Evolutionary conservation across 75 land plant genomes (phyloP).

Genomic region (Sequoia sempervirens): DNA sequence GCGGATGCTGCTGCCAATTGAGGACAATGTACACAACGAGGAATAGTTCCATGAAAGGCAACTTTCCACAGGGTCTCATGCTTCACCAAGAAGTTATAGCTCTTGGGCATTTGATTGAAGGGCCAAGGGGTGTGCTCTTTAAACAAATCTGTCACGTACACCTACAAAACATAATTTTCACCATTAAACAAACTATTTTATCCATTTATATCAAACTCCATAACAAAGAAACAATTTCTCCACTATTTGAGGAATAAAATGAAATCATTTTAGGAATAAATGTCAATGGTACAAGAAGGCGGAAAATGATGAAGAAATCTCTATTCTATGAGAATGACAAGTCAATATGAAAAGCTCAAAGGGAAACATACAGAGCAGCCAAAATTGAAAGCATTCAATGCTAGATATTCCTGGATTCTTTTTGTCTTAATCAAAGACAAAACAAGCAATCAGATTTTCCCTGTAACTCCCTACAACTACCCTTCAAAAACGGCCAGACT

Average conservation of each 20-base stretch:
- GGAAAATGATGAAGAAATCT: background rate
- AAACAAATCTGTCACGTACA: conserved; percentile 82
- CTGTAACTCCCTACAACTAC: background rate
- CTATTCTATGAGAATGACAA: background rate
- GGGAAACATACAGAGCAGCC: background rate
- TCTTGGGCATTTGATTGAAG: conserved; percentile 81
- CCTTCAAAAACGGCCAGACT: background rate
- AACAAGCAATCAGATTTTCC: background rate
- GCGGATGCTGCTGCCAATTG: conserved; percentile 80
- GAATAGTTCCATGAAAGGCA: conserved; percentile 83
- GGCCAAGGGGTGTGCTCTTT: conserved; percentile 96
- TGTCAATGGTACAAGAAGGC: background rate
- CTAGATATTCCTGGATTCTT: background rate
- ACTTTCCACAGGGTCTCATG: conserved; percentile 93
- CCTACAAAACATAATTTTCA: conserved; percentile 35
- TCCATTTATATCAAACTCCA: background rate
- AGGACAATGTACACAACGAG: conserved; percentile 69
- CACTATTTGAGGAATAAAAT: background rate
- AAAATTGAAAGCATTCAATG: background rate
- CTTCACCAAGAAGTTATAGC: conserved; percentile 91
- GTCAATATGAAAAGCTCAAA: background rate
- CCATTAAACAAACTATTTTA: background rate
- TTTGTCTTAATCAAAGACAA: too few relatives aligned
- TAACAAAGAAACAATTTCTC: background rate
- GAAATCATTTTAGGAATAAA: background rate